Evolutionary conservation across 2,329 filamentous ascomycete genomes (phyloP).

Genomic region (Phoma sp.): DNA sequence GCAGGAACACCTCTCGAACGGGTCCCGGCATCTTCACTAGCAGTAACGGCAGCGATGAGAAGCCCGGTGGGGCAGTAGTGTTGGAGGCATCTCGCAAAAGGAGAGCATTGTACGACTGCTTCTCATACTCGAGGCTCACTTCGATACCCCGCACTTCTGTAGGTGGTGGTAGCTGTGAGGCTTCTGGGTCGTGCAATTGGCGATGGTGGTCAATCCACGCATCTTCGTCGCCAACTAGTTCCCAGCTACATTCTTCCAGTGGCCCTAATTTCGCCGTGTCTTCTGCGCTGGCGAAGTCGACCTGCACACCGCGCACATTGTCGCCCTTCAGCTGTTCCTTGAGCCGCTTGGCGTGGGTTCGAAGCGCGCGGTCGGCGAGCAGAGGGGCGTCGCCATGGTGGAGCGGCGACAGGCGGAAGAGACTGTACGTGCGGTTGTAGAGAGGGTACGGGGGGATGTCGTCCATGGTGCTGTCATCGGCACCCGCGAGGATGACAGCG

Average conservation of each 20-base stretch:
- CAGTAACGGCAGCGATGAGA: conserved; percentile 59
- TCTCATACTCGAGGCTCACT: conserved; percentile 59
- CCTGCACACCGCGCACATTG: conserved; percentile 55
- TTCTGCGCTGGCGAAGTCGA: conserved; percentile 48
- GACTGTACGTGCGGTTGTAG: conserved; percentile 62
- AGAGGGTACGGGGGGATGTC: conserved; percentile 53
- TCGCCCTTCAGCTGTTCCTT: conserved; percentile 59
- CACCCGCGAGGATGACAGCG: background rate
- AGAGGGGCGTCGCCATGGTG: conserved; percentile 53
- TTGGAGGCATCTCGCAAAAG: conserved; percentile 52
- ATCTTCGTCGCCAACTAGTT: conserved; percentile 51
- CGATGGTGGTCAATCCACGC: conserved; percentile 49
- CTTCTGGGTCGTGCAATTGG: conserved; percentile 43
- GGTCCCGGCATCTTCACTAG: conserved; percentile 60
- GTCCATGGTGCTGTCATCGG: conserved; percentile 32
- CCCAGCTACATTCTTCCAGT: conserved; percentile 58
- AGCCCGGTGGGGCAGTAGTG: conserved; percentile 42
- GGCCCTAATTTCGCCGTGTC: conserved; percentile 56
- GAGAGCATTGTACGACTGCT: conserved; percentile 58
- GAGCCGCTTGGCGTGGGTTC: conserved; percentile 57
- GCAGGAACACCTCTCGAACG: conserved; percentile 57
- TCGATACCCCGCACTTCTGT: conserved; percentile 53
- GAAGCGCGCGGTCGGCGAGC: conserved; percentile 49
- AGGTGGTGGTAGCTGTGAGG: conserved; percentile 36
- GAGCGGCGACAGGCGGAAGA: conserved; percentile 63